Conservation (phyloP, 441 rosid species). For the Euphorbia schlechtendalii region DNA sequence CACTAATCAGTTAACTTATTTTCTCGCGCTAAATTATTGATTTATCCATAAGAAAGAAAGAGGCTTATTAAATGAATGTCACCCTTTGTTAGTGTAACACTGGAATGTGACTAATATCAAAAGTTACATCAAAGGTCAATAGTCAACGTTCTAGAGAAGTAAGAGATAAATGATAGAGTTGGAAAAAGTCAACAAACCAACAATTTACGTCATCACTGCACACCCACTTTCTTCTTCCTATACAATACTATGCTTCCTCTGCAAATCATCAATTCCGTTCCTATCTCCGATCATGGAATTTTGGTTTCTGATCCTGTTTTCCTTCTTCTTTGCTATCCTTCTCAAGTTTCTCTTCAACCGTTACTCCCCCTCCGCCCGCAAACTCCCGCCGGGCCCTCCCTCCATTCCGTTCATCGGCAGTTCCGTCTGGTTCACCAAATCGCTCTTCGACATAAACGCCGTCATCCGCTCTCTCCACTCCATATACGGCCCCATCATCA, state of each 20-base stretch:
- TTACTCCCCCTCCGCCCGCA: background rate
- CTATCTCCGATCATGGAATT: background rate
- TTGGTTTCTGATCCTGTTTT: background rate
- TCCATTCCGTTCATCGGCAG: constrained; percentile 11
- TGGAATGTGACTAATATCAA: too few species aligned
- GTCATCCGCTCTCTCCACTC: constrained; percentile 15
- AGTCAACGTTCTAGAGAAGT: too few species aligned
- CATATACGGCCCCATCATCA: constrained; percentile 12
- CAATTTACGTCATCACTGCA: too few species aligned
- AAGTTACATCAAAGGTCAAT: too few species aligned
- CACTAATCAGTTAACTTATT: too few species aligned
- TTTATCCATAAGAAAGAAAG: too few species aligned
- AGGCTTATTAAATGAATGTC: too few species aligned
- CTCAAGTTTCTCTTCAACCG: background rate
- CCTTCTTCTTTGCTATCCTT: background rate
- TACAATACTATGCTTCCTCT: background rate
- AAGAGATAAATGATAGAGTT: too few species aligned
- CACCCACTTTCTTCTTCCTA: too few species aligned
- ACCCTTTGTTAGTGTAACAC: too few species aligned
- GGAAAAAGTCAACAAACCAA: too few species aligned
- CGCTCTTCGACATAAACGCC: background rate
- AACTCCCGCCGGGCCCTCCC: constrained; percentile 4
- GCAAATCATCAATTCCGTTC: background rate
- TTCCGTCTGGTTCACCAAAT: constrained; percentile 7
- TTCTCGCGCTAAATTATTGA: too few species aligned